Evolutionary conservation across 2,329 filamentous ascomycete genomes (phyloP).

Genomic region (Aspergillus neoniger): DNA sequence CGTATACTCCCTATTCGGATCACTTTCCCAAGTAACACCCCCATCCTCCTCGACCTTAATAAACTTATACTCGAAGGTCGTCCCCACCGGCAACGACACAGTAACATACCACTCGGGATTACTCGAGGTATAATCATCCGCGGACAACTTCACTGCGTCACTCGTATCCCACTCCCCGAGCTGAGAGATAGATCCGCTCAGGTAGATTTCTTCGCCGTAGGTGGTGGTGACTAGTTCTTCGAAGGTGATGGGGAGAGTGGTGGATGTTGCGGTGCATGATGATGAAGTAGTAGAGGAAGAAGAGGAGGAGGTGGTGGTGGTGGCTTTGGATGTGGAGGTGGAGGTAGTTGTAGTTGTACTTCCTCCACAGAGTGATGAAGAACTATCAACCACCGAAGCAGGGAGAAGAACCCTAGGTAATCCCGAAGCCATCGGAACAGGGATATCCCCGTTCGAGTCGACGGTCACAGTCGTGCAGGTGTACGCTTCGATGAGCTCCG

Average conservation of each 20-base stretch:
- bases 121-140: constrained; percentile 58
- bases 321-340: background rate
- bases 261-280: constrained; percentile 19
- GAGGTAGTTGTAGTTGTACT: background rate
- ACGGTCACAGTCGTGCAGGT: constrained; percentile 48
- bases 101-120: constrained; percentile 65
- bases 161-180: constrained; percentile 65
- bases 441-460: constrained; percentile 47
- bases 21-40: constrained; percentile 62
- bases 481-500: constrained; percentile 30
- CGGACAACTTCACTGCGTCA: constrained; percentile 59
- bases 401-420: constrained; percentile 42
- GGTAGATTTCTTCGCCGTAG: constrained; percentile 65
- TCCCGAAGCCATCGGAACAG: constrained; percentile 47
- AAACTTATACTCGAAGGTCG: constrained; percentile 67
- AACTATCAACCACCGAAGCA: constrained; percentile 14
- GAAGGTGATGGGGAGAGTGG: constrained; percentile 64
- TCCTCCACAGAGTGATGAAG: constrained; percentile 18
- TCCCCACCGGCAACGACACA: constrained; percentile 58
- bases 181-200: constrained; percentile 60
- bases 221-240: constrained; percentile 58
- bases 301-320: constrained; percentile 1
- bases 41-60: constrained; percentile 58
- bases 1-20: constrained; percentile 49
- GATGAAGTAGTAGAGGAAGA: background rate